phyloP scores from a whole-genome alignment of 1,284 basidiomycete species.

The Malassezia pachydermatis region DNA sequence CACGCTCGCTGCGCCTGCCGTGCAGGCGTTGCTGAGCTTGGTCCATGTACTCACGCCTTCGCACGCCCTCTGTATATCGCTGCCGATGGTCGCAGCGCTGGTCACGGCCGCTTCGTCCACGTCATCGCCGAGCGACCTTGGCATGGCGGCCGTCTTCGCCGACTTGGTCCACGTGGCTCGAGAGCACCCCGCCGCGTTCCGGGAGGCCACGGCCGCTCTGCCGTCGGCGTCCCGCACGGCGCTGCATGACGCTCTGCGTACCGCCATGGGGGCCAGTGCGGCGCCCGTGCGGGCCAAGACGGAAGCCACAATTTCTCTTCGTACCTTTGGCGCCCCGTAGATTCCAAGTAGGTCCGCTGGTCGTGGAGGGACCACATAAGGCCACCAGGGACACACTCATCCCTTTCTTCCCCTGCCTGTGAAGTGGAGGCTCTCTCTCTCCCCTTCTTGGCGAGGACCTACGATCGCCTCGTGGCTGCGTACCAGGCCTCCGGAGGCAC shows the following conservation, averaged over 20 bases:
- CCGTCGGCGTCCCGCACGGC: not conserved
- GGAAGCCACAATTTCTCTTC: constrained; percentile 6
- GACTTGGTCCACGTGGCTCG: constrained; percentile 71
- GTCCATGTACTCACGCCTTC: constrained; percentile 35
- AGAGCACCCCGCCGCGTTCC: constrained; percentile 66
- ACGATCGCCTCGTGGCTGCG: too few relatives aligned
- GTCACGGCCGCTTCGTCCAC: too few relatives aligned
- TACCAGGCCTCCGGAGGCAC: too few relatives aligned
- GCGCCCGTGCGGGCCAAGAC: not conserved
- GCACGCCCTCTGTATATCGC: constrained; percentile 56
- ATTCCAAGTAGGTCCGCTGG: not conserved
- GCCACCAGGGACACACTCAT: too few relatives aligned
- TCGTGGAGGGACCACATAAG: too few relatives aligned
- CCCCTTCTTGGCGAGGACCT: too few relatives aligned
- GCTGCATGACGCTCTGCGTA: constrained; percentile 7
- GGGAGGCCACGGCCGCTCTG: constrained; percentile 68
- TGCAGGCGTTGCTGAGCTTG: constrained; percentile 60
- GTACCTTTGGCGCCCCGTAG: constrained; percentile 13
- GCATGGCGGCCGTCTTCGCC: too few relatives aligned
- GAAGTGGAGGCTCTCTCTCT: too few relatives aligned
- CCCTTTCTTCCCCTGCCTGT: too few relatives aligned
- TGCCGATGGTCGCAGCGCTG: constrained; percentile 55
- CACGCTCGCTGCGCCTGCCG: constrained; percentile 56
- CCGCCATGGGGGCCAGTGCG: constrained; percentile 2
- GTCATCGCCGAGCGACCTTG: too few relatives aligned